Base-by-base conservation (phyloP, 2,329 filamentous ascomycete genomes). In the Cladophialophora carrionii region DNA sequence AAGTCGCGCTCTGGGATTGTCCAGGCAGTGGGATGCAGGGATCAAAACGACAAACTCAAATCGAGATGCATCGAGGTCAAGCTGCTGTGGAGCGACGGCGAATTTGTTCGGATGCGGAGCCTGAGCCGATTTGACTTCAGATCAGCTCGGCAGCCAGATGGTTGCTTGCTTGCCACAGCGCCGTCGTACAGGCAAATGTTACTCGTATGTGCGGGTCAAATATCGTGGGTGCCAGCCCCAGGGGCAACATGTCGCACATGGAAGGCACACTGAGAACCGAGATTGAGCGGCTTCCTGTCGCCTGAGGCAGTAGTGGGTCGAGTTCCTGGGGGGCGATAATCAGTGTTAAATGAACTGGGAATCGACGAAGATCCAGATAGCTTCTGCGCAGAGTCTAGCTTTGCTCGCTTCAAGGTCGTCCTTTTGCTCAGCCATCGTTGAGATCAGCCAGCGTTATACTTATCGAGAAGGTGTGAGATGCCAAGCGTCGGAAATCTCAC, bases 401-500 rank as follows among this genome's bases (percentile, higher is more conserved):
- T 43, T 43, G 17, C 37, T 43, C 37, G 37, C 17, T 43, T 43
- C 37, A 43, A 17, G n/a, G 37, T 43, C n/a, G 37, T 2, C 26
- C 26, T 29, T 7, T n/a, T 20, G 37, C 37, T 43, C 37, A 43
- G 37, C 14, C 14, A 17, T 43, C 8, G 37, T 43, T 43, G 8
- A 43, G 37, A 43, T 43, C 34, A 41, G 12, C 34, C 34, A 17
- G 17, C 14, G 34, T 14, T 41, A 41, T 14, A 41, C 5, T n/a
- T n/a, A n/a, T n/a, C 12, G 34, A 41, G 14, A 43, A 43, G 17
- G 37, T 43, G 37, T 7, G 20, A 20, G 48, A 52, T 52, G 48
- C 48, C 48, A 52, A 52, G 48, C 12, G 26, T 29, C 48, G 48
- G 48, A 8, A 52, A 52, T 52, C 48, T 52, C 22, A 26, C 20